Conservation (phyloP, 1,284 basidiomycete genomes). For the Peniophora sp. region DNA sequence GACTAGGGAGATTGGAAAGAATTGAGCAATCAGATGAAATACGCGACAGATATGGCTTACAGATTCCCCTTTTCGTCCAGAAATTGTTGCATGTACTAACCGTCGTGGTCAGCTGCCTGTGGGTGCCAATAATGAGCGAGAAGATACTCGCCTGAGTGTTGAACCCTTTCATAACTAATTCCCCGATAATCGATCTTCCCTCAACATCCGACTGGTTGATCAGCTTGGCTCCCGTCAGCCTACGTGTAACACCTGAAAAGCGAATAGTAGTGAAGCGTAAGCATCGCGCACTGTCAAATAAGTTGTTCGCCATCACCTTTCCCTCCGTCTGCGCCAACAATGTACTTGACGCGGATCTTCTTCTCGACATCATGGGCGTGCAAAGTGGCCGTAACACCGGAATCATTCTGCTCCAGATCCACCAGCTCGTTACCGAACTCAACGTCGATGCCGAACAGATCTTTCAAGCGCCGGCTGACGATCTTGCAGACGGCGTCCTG, state of each 20-base stretch:
- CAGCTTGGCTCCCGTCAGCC: too few relatives aligned
- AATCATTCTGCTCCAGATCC: neutral
- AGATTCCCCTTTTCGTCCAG: too few relatives aligned
- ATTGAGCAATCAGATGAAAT: neutral
- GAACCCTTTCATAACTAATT: too few relatives aligned
- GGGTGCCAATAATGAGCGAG: too few relatives aligned
- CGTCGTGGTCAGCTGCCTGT: neutral
- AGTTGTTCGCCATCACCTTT: constrained; percentile 15
- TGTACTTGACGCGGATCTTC: constrained; percentile 13
- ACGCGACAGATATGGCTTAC: neutral
- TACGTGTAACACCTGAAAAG: too few relatives aligned
- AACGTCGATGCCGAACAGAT: constrained; percentile 15
- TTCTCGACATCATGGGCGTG: constrained; percentile 1
- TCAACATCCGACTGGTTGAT: constrained; percentile 6
- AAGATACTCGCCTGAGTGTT: too few relatives aligned
- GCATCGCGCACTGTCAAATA: too few relatives aligned
- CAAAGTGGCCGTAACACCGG: neutral
- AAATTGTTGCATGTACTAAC: neutral
- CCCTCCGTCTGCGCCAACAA: constrained; percentile 31
- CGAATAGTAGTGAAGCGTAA: too few relatives aligned
- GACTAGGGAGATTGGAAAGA: neutral
- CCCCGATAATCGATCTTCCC: too few relatives aligned
- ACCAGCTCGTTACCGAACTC: constrained; percentile 21
- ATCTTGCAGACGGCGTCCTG: constrained; percentile 21
- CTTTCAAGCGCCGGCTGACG: constrained; percentile 20